Conservation (phyloP, 805 yeast genomes). For the Jamesozyma piceae region DNA sequence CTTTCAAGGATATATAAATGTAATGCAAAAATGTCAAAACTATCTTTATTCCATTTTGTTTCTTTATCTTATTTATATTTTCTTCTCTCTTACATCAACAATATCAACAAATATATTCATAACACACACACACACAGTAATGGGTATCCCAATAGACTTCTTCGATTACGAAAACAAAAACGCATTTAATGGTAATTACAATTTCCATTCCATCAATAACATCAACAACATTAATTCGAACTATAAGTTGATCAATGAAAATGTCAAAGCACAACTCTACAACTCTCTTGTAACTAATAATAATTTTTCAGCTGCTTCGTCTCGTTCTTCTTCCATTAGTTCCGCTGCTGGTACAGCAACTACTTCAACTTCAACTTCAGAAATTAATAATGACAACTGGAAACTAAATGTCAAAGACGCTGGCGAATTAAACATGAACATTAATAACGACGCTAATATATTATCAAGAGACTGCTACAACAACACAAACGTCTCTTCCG, state of each 20-base stretch:
- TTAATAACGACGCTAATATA: background rate
- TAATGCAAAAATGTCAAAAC: no score
- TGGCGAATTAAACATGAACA: background rate
- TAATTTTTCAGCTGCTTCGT: background rate
- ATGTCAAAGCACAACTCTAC: background rate
- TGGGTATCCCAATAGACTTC: slow-evolving; percentile 5
- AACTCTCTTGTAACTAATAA: background rate
- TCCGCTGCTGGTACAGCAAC: background rate
- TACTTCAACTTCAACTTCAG: background rate
- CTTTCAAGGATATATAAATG: no score
- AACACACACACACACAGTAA: background rate
- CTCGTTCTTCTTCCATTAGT: no score
- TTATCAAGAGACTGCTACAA: background rate
- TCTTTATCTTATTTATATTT: no score
- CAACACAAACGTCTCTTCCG: background rate
- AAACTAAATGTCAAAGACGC: background rate
- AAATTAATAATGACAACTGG: background rate
- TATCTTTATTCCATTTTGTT: no score
- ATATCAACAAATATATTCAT: no score
- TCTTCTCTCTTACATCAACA: no score
- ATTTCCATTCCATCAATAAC: background rate
- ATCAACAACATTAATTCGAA: background rate
- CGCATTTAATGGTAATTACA: background rate
- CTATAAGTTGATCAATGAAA: background rate
- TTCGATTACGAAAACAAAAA: background rate